These are phyloP conservation scores for Nissolia schottii DNA, from an alignment of 306 rosid genomes.

Conservation along the genomic window DNA sequence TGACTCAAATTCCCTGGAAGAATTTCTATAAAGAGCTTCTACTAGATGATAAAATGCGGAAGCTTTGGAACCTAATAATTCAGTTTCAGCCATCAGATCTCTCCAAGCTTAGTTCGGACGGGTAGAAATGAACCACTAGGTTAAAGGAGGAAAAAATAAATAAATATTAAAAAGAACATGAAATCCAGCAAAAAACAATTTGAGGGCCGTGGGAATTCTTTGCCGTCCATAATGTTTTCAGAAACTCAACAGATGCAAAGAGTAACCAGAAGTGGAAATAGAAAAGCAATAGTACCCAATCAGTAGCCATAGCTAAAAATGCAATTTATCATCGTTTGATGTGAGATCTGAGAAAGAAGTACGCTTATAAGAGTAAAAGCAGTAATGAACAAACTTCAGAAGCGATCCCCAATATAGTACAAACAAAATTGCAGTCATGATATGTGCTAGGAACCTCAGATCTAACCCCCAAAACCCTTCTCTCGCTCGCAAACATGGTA, in stretches of 20 bases:
- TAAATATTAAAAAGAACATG: background rate
- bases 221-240: background rate
- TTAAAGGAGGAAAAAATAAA: background rate
- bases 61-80: constrained; percentile 14
- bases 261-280: background rate
- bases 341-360: constrained; percentile 38
- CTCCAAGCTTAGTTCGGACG: background rate
- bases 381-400: background rate
- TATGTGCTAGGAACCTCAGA: constrained; percentile 39
- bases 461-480: constrained; percentile 39
- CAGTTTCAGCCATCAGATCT: constrained; percentile 24
- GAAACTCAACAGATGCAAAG: background rate
- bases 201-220: background rate
- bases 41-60: background rate
- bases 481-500: background rate
- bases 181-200: background rate
- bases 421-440: constrained; percentile 20
- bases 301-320: background rate
- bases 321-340: background rate
- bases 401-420: constrained; percentile 12
- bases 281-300: background rate
- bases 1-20: background rate
- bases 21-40: background rate
- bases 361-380: constrained; percentile 3
- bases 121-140: background rate